Conservation (phyloP, 1,284 basidiomycete species). For the Phellopilus nigrolimitatus region DNA sequence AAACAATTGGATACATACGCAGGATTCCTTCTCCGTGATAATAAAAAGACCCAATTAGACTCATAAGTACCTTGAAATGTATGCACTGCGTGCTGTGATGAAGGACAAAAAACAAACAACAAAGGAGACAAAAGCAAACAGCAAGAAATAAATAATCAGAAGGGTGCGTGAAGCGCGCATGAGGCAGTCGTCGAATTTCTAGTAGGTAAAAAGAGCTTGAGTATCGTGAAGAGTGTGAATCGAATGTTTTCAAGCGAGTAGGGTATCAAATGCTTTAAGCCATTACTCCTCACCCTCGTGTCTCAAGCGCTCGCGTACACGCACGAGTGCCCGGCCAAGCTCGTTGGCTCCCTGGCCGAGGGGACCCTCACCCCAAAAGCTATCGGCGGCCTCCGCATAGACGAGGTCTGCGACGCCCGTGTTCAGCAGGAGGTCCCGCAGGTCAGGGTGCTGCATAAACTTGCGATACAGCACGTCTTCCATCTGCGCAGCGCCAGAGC, state of each 20-base stretch:
- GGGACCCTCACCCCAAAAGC: conserved; percentile 54
- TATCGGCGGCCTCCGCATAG: conserved; percentile 44
- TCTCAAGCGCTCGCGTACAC: conserved; percentile 43
- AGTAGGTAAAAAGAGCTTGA: no score
- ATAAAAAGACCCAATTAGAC: no score
- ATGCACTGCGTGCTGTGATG: no score
- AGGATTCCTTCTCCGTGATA: no score
- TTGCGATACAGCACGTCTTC: conserved; percentile 56
- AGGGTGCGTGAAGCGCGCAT: no score
- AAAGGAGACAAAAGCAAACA: no score
- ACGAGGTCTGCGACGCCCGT: conserved; percentile 45
- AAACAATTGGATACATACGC: no score
- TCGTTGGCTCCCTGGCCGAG: conserved; percentile 48
- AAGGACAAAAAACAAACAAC: no score
- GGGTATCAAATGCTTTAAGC: background rate
- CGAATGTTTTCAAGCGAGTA: background rate
- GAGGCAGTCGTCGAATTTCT: no score
- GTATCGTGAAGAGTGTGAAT: background rate
- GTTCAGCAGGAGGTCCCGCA: conserved; percentile 42
- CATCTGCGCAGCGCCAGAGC: conserved; percentile 38
- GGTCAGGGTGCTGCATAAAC: conserved; percentile 52
- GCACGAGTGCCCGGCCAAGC: conserved; percentile 51
- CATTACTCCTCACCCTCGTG: conserved; percentile 27
- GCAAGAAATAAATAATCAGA: no score
- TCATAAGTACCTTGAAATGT: no score